phyloP scores from a whole-genome alignment of 371 early-diverging fungal species.

The Smittium culicis region DNA sequence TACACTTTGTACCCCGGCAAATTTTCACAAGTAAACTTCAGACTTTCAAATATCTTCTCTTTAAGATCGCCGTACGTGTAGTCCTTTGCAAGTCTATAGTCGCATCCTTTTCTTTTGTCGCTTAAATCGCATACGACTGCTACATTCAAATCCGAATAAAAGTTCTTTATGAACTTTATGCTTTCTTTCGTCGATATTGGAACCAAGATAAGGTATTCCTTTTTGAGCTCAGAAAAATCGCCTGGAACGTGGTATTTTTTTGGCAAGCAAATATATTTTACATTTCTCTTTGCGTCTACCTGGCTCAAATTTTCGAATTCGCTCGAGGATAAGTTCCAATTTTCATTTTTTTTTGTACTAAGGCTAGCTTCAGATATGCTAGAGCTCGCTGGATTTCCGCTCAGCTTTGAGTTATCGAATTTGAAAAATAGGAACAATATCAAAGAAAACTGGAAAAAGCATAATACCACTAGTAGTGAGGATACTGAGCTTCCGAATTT shows the following conservation, averaged over 20 bases:
- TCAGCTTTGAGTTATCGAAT: too few species aligned
- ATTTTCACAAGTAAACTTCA: not conserved
- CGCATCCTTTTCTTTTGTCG: conserved; percentile 2
- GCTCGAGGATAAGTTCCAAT: not conserved
- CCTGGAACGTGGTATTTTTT: not conserved
- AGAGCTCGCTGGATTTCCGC: too few species aligned
- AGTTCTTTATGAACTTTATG: not conserved
- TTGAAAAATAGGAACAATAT: too few species aligned
- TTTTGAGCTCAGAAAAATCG: not conserved
- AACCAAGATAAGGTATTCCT: not conserved
- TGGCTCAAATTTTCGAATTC: not conserved
- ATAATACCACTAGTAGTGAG: too few species aligned
- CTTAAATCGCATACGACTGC: not conserved
- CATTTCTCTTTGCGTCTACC: not conserved
- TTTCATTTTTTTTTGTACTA: too few species aligned
- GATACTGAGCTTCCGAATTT: too few species aligned
- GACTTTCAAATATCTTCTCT: not conserved
- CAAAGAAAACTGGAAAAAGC: too few species aligned
- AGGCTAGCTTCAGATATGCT: too few species aligned
- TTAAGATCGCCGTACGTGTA: not conserved
- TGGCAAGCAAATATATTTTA: not conserved
- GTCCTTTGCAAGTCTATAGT: not conserved
- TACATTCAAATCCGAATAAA: conserved; percentile 6
- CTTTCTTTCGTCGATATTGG: conserved; percentile 5
- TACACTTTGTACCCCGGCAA: not conserved